A percentile compares a stretch with the other conserved stretches of the same genome.
Evolutionary conservation across 1,284 basidiomycete genomes (phyloP).

Genomic region (Sporisorium graminicola): DNA sequence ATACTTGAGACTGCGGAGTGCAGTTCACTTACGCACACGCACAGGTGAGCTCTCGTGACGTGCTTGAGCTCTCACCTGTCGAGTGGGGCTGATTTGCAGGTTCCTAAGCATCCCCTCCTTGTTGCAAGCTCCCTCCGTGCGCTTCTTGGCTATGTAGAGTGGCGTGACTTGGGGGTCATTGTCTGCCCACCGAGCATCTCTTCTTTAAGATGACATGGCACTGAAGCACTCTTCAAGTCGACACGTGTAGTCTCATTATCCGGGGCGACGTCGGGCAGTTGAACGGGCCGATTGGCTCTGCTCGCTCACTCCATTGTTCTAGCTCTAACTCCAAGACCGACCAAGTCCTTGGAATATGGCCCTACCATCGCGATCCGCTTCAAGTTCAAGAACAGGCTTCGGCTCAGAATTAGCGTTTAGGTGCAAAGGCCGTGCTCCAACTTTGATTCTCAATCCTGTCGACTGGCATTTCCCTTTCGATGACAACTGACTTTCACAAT

Average conservation of each 20-base stretch:
- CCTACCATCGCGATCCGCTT: neutral
- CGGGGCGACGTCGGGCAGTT: neutral
- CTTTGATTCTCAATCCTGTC: neutral
- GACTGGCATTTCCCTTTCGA: neutral
- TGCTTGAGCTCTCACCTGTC: neutral
- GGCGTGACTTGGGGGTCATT: neutral
- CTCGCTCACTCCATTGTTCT: neutral
- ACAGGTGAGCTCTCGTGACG: neutral
- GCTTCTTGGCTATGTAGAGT: neutral
- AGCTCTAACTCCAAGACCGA: neutral
- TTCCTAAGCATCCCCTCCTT: neutral
- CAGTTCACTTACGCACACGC: neutral
- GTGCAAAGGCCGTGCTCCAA: neutral
- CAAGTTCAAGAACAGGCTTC: neutral
- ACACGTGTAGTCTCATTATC: neutral
- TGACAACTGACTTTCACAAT: neutral
- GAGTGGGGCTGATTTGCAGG: neutral
- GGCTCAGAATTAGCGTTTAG: neutral
- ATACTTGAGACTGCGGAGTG: neutral
- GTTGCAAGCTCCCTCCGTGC: neutral
- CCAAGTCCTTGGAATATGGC: neutral
- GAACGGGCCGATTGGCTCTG: neutral
- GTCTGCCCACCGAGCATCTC: neutral
- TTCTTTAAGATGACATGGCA: neutral
- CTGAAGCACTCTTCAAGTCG: neutral